phyloP scores from a whole-genome alignment of 148 eudicot species.

The Camellia granthamiana region DNA sequence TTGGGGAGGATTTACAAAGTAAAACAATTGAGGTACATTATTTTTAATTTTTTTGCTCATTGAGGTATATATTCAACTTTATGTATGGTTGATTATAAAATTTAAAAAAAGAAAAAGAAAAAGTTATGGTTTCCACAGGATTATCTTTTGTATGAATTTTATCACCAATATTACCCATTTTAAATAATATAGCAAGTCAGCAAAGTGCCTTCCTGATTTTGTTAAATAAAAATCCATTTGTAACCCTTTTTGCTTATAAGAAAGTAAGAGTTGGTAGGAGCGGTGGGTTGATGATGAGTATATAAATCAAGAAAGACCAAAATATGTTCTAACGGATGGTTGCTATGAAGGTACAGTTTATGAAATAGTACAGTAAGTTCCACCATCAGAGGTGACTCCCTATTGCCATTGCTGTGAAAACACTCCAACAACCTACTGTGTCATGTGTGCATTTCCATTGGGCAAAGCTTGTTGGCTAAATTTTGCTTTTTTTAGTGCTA shows the following conservation, averaged over 20 bases:
- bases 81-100: too few relatives aligned
- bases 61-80: constrained; percentile 43
- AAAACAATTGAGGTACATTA: constrained; percentile 56
- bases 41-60: neutral
- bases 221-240: neutral
- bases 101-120: too few relatives aligned
- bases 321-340: neutral
- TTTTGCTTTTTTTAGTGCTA: neutral
- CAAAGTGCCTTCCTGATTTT: neutral
- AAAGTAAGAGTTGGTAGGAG: too few relatives aligned
- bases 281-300: too few relatives aligned
- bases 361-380: neutral
- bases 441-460: neutral
- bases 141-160: neutral
- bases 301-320: too few relatives aligned
- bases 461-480: neutral
- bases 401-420: neutral
- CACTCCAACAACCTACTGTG: neutral
- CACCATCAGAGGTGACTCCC: neutral
- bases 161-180: neutral
- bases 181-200: neutral
- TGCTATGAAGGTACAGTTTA: neutral
- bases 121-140: neutral
- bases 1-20: constrained; percentile 79
- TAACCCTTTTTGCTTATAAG: neutral